phyloP scores from a whole-genome alignment of 1,284 basidiomycete species.

The Rhodofomes roseus region DNA sequence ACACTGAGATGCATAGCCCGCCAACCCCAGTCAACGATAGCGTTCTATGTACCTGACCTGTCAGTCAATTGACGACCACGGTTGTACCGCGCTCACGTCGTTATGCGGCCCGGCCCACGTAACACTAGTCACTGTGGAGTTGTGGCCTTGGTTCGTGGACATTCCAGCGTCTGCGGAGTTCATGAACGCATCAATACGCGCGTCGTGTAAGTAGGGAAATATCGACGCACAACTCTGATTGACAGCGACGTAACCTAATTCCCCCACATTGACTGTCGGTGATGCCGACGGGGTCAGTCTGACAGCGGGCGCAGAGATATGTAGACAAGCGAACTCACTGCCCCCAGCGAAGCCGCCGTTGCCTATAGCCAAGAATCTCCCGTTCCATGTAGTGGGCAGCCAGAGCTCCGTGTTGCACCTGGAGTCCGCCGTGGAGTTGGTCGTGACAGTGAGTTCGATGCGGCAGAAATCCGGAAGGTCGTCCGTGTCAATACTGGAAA shows the following conservation, averaged over 20 bases:
- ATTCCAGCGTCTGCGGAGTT: conserved; percentile 21
- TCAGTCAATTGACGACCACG: too few species aligned
- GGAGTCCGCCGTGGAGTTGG: conserved; percentile 21
- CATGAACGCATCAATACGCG: not conserved
- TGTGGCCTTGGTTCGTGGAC: conserved; percentile 26
- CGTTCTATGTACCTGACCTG: conserved; percentile 21
- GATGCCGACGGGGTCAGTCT: not conserved
- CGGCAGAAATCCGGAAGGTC: conserved; percentile 19
- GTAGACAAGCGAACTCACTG: conserved; percentile 15
- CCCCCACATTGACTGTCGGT: conserved; percentile 20
- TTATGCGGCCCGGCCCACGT: conserved; percentile 24
- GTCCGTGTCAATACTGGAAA: conserved; percentile 11
- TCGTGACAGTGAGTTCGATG: conserved; percentile 16
- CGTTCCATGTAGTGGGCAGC: conserved; percentile 28
- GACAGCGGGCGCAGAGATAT: not conserved
- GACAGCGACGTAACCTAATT: conserved; percentile 24
- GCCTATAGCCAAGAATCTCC: conserved; percentile 23
- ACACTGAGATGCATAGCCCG: conserved; percentile 27
- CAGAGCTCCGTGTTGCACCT: conserved; percentile 24
- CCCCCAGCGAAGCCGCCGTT: conserved; percentile 27
- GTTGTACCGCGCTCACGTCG: conserved; percentile 16
- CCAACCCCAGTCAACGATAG: conserved; percentile 27
- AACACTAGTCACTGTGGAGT: conserved; percentile 14
- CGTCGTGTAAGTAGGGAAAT: not conserved
- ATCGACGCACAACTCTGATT: conserved; percentile 21